Evolutionary conservation across 1,139 yeast genomes (phyloP).

Genomic region (Neolecta irregularis): DNA sequence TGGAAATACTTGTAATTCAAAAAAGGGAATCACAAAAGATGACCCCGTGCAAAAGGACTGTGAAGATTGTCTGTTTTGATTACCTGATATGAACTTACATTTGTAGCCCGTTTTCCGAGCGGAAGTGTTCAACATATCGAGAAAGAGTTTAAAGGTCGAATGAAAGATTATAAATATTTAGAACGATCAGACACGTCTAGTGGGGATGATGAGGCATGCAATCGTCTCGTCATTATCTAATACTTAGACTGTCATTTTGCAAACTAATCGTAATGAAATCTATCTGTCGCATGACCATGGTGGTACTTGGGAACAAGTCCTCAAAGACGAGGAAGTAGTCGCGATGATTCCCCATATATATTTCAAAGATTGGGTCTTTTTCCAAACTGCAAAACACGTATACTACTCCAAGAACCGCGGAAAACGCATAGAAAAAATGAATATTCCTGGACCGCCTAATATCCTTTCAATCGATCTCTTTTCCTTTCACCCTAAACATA

Average conservation of each 20-base stretch:
- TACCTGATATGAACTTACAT: neutral
- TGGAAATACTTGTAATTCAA: constrained; percentile 35
- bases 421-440: constrained; percentile 22
- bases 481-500: constrained; percentile 42
- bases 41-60: constrained; percentile 17
- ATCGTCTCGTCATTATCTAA: neutral
- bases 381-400: constrained; percentile 35
- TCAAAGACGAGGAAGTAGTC: constrained; percentile 34
- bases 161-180: constrained; percentile 45
- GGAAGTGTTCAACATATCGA: constrained; percentile 18
- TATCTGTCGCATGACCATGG: constrained; percentile 76
- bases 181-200: constrained; percentile 26
- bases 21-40: constrained; percentile 17
- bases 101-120: constrained; percentile 1
- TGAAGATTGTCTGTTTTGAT: constrained; percentile 10
- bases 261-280: constrained; percentile 37
- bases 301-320: constrained; percentile 35
- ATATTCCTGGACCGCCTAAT: constrained; percentile 38
- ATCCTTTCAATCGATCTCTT: constrained; percentile 28
- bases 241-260: constrained; percentile 40
- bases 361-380: constrained; percentile 47
- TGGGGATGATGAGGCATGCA: constrained; percentile 34
- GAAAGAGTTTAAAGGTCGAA: constrained; percentile 27
- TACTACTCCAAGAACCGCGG: constrained; percentile 59
- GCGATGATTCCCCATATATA: constrained; percentile 46